Percentiles rank a stretch among this genome's conserved stretches.
phyloP scores from a whole-genome alignment of 768 basidiomycete genomes.

The Neoboletus brunneissimus region DNA sequence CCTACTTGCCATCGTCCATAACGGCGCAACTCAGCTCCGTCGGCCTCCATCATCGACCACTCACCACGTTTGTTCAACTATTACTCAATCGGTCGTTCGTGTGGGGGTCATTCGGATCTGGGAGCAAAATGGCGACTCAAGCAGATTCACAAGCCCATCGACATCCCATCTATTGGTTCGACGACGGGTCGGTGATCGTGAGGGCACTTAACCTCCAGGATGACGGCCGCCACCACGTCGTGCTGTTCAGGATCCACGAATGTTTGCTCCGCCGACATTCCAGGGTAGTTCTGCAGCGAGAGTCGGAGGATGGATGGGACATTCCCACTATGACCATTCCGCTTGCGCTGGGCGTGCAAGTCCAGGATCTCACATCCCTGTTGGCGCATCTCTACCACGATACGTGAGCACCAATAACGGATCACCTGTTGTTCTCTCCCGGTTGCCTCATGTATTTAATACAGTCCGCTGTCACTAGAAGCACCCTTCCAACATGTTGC shows the following conservation, averaged over 20 bases:
- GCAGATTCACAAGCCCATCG: constrained; percentile 5
- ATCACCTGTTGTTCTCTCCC: background rate
- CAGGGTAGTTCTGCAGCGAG: constrained; percentile 8
- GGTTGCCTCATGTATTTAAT: constrained; percentile 19
- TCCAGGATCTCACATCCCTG: constrained; percentile 52
- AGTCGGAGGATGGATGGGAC: background rate
- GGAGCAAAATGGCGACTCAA: background rate
- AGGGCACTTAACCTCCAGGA: constrained; percentile 33
- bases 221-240: constrained; percentile 2
- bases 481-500: constrained; percentile 47
- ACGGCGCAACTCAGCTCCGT: background rate
- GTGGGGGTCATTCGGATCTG: constrained; percentile 5
- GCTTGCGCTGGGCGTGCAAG: constrained; percentile 35
- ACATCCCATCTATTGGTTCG: constrained; percentile 61
- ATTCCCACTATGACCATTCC: constrained; percentile 34
- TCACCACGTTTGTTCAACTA: constrained; percentile 3
- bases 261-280: constrained; percentile 55
- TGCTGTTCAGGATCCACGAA: constrained; percentile 56
- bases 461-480: constrained; percentile 47
- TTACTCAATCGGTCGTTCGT: constrained; percentile 6
- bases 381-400: constrained; percentile 69
- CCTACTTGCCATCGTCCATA: background rate
- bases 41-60: constrained; percentile 1
- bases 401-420: constrained; percentile 42
- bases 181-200: constrained; percentile 60